Evolutionary conservation across 108 stramenopile genomes (phyloP), one percentile per base, ranked within the genome.

Genomic region (Cylindrotheca closterium): DNA sequence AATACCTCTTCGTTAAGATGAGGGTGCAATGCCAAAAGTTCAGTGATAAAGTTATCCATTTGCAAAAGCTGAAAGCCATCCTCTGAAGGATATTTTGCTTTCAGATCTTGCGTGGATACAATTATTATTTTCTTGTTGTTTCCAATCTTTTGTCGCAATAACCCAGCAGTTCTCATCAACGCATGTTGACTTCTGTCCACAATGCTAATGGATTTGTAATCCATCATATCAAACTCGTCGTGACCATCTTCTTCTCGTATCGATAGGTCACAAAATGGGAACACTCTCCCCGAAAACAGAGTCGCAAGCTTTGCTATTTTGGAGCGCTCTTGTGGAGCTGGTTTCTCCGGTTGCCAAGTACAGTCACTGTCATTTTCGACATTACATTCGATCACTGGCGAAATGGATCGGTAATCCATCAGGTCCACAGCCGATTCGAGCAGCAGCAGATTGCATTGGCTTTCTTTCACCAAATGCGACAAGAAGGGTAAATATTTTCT

Each of bases 401-500:
- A 63, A 10, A 51, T 23, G 45, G 68, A 76, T 32, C 82, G 67
- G 63, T 67, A 75, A 60, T 84, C 83, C 69, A 77, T 71, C 47
- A 34, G 52, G n/a, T 84, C 83, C 15, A 59, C 70, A 26, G 70
- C 79, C 22, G 71, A 73, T 58, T 80, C 79, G 25, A 76, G 50
- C 17, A 84, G 28, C 12, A 78, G 51, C 49, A 63, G 60, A 23
- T 24, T 31, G 47, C 58, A 59, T 27, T 28, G 46, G 4, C 24
- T 46, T 10, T 59, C 37, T 10, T 66, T 63, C 18, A 64, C 32
- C 54, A 67, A 47, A 29, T 68, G 31, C 21, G 68, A 32, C 12
- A 81, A 48, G 37, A 84, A 37, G 15, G 57, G 55, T 4, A 84
- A 68, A 53, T 84, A 84, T 27, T 65, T 80, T 27, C 83, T 79